Base-by-base conservation (phyloP, 345 rosid species). In the Euphorbia lathyris region DNA sequence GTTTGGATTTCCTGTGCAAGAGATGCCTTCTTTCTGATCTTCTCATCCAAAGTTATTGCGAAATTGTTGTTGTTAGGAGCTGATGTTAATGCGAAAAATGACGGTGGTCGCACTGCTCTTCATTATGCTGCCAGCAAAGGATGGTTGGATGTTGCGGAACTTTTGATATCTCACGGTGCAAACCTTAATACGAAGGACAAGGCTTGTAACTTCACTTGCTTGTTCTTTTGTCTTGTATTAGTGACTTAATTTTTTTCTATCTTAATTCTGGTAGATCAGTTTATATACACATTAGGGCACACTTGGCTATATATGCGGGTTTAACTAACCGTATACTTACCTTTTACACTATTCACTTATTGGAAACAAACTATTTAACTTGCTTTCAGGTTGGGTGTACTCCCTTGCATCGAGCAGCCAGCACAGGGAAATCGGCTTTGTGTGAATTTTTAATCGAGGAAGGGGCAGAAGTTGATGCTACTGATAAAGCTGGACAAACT, bases 41-140 rank as follows among this genome's bases (percentile, higher is more conserved):
- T 9, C 1, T n/a, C 17, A 22, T 61, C 32, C 51, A 4, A 53
- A 32, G 20, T 63, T n/a, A 67, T 60, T 20, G 30, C 9, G 57
- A 60, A 43, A 50, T 9, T 45, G 66, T 61, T 59, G 5, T 67
- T 52, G 19, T 17, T 74, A 94, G 97, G 96, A 62, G 96, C 89
- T 65, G 88, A 91, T 84, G 89, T 90, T 8, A 84, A 90, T 83
- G 51, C 81, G 59, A 88, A 83, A 70, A 94, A 91, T 76, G 83
- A 84, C 27, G 97, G 93, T 17, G 96, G 96, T n/a, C 93, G 91
- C 5, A 76, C 88, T 58, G 97, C 97, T 51, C 93, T 94, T 76
- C 98, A 94, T 73, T 94, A 94, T 82, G 95, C 97, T 58, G 97
- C 98, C 56, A 94, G 98, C 83, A 91, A 94, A 83, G 98, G 97